Base-by-base conservation (phyloP, 371 early-diverging fungal genomes). In the Mortierella sp. region DNA sequence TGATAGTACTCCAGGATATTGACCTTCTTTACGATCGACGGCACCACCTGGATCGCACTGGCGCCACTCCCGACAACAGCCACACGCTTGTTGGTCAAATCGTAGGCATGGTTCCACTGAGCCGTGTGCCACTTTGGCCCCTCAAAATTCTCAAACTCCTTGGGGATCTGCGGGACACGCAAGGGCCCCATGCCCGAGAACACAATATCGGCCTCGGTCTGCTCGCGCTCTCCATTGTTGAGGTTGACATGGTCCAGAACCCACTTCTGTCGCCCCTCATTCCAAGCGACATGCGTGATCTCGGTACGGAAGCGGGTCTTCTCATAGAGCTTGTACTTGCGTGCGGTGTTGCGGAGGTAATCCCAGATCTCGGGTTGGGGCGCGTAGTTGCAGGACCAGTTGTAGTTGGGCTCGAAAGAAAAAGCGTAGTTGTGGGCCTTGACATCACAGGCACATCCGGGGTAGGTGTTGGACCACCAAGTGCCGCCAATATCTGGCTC, bases 391-490 rank as follows among this genome's bases (percentile, higher is more conserved):
- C 85, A 32, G 3, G 88, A 74, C 93, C 93, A 93, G 43, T 89
- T 90, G 60, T 76, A 81, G 74, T 81, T 92, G 75, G 71, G 58
- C 38, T 65, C 54, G 70, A 74, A 82, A 0, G 83, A 75, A 63
- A 58, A 79, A 24, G 71, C 54, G 43, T 83, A 77, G 35, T 90
- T 70, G 87, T 92, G 92, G 7, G 90, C 88, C 16, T 89, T 86
- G 41, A 93, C 87, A 86, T 94, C 93, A 74, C 92, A 92, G 38
- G 88, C 91, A 56, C 88, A 88, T 0, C 93, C 94, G 14, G 93
- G 93, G 74, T 93, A 93, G 0, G 78, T 89, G 76, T 94, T 94
- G n/a, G 79, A 72, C 49, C 84, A 82, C 93, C 94, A 94, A 11
- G 92, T 92, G 12, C 93, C 94, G 5, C 93, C 93, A 6, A 93